Evolutionary conservation across 345 rosid genomes (phyloP).

Genomic region (Dipteronia sinensis): DNA sequence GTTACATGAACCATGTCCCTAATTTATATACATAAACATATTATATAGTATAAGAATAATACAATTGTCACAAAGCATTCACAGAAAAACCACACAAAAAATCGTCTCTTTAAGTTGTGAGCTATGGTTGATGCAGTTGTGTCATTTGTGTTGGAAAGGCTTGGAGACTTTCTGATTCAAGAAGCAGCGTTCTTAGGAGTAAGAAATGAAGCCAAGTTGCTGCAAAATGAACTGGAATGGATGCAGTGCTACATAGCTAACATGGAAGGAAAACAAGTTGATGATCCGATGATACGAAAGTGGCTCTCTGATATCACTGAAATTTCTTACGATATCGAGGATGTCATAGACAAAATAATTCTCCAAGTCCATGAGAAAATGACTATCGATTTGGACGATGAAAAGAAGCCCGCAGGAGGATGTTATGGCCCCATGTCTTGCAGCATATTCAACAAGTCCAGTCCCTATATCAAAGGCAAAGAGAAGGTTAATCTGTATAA

Average conservation of each 20-base stretch:
- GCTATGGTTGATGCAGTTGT: slow-evolving; percentile 33
- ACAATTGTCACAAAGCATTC: too few relatives aligned
- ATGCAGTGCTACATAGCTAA: slow-evolving; percentile 37
- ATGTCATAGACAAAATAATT: slow-evolving; percentile 29
- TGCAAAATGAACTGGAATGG: slow-evolving; percentile 33
- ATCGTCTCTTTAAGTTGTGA: not conserved
- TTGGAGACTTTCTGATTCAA: slow-evolving; percentile 23
- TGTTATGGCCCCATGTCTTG: not conserved
- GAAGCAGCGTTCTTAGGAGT: slow-evolving; percentile 11
- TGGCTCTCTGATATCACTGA: slow-evolving; percentile 38
- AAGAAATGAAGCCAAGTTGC: slow-evolving; percentile 24
- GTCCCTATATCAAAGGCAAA: slow-evolving; percentile 7
- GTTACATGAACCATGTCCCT: too few relatives aligned
- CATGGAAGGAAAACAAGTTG: slow-evolving; percentile 34
- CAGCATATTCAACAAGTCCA: too few relatives aligned
- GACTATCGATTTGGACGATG: too few relatives aligned
- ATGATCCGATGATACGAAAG: slow-evolving; percentile 30
- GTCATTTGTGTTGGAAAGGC: slow-evolving; percentile 31
- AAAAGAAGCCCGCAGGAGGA: too few relatives aligned
- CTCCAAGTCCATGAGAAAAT: slow-evolving; percentile 3
- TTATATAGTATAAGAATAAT: too few relatives aligned
- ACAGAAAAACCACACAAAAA: too few relatives aligned
- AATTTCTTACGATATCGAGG: slow-evolving; percentile 38
- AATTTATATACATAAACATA: too few relatives aligned
- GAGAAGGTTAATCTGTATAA: slow-evolving; percentile 7